A percentile compares a stretch with the other conserved stretches of the same genome.
phyloP scores from a whole-genome alignment of 768 basidiomycete genomes.

The Pulveroboletus ravenelii region DNA sequence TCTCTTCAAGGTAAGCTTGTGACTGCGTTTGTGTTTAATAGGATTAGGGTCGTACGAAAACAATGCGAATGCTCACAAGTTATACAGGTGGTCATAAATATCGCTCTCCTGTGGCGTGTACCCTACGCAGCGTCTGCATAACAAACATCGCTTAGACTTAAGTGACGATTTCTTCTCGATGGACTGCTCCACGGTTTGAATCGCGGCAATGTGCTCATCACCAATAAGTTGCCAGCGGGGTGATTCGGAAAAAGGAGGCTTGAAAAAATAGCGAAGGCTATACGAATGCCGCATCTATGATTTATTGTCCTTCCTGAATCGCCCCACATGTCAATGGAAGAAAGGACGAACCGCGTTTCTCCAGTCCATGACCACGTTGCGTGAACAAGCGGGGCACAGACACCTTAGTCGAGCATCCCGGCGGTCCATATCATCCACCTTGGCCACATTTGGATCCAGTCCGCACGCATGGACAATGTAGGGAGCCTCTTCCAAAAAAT shows the following conservation, averaged over 20 bases:
- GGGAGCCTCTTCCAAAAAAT: constrained; percentile 3
- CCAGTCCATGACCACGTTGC: neutral
- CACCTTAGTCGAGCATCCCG: constrained; percentile 11
- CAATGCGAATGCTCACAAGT: neutral
- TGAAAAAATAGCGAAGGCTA: too few species aligned
- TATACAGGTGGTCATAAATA: neutral
- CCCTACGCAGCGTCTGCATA: constrained; percentile 1
- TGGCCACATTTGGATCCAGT: constrained; percentile 5
- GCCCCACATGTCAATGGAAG: neutral
- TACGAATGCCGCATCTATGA: too few species aligned
- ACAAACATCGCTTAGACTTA: neutral
- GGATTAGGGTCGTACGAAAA: neutral
- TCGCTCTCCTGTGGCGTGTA: neutral
- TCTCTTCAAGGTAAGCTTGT: neutral
- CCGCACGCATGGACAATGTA: constrained; percentile 7
- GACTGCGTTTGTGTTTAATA: neutral
- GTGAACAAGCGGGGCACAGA: neutral
- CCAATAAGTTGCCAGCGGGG: constrained; percentile 4
- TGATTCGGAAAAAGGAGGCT: neutral
- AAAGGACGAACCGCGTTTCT: constrained; percentile 4
- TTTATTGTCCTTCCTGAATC: too few species aligned
- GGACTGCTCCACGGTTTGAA: neutral
- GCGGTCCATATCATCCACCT: constrained; percentile 8
- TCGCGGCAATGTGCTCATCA: neutral
- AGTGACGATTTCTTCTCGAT: neutral